These are phyloP conservation scores for Crithidia sp. DNA, from an alignment of 208 protist genomes.

Conservation along the genomic window DNA sequence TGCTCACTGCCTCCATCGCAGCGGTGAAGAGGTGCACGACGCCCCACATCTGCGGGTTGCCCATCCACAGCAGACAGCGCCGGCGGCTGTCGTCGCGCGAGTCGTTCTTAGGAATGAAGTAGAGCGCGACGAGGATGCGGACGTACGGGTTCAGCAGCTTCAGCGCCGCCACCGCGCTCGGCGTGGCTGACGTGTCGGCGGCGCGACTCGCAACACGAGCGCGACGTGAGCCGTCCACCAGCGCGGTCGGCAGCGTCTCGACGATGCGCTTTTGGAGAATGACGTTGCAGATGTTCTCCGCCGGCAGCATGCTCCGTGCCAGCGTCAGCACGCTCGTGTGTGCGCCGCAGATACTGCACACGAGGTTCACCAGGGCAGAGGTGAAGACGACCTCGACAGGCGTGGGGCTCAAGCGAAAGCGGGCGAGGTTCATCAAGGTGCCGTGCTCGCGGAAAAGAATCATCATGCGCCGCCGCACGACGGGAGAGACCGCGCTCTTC, in stretches of 20 bases:
- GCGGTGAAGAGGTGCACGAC: slow-evolving; percentile 46
- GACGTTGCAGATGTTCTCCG: slow-evolving; percentile 41
- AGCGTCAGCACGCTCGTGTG: slow-evolving; percentile 63
- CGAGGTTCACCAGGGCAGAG: slow-evolving; percentile 65
- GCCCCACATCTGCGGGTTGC: slow-evolving; percentile 49
- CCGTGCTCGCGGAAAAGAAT: slow-evolving; percentile 62
- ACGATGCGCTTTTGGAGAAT: slow-evolving; percentile 26
- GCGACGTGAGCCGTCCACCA: slow-evolving; percentile 8
- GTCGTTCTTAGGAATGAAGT: slow-evolving; percentile 65
- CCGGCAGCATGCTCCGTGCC: slow-evolving; percentile 58
- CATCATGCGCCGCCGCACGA: slow-evolving; percentile 72
- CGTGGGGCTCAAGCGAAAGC: slow-evolving; percentile 30
- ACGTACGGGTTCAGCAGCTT: slow-evolving; percentile 70
- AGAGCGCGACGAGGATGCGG: slow-evolving; percentile 60
- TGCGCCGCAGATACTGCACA: slow-evolving; percentile 73
- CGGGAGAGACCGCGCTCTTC: slow-evolving; percentile 46
- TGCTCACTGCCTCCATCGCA: slow-evolving; percentile 25
- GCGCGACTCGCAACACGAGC: background rate
- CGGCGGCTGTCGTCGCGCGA: slow-evolving; percentile 43
- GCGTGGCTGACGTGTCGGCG: slow-evolving; percentile 10
- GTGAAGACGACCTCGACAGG: slow-evolving; percentile 54
- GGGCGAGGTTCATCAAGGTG: slow-evolving; percentile 46
- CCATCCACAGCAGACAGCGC: slow-evolving; percentile 60
- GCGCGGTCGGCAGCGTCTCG: slow-evolving; percentile 6
- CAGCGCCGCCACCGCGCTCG: slow-evolving; percentile 27